Evolutionary conservation across 2,329 filamentous ascomycete genomes (phyloP), one percentile per base, ranked within the genome.

Genomic region (Cladophialophora yegresii): DNA sequence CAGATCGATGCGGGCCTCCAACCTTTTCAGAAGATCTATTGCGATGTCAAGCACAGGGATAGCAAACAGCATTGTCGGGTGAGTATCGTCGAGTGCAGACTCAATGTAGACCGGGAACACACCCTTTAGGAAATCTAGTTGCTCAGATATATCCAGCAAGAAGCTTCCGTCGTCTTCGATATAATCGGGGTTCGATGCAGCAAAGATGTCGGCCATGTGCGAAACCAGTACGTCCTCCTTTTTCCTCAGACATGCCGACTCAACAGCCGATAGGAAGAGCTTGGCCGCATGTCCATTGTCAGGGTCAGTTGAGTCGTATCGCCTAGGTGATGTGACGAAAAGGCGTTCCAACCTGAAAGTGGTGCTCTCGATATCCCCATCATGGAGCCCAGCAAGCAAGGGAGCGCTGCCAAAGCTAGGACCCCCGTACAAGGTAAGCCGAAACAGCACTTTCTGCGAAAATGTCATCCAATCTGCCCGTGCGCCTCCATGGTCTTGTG

Each of bases 81-180:
- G 16, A 12, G 16, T 28, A 23, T 51, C 28, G 30, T 56, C 43
- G 33, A 68, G 49, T 22, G 62, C 47, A n/a, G 16, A 50, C 28
- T 58, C 40, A 13, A 70, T 62, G 40, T 64, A 65, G 4, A 40
- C 66, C 9, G 68, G 66, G 33, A 70, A 64, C 8, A 70, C 64
- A 20, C 62, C 59, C 32, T 65, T 66, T 23, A 70, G 51, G 51
- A 70, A 70, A 20, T 54, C 10, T 12, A 67, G 13, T 55, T 68
- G 68, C n/a, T 40, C 40, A 9, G 54, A 13, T 28, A 64, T 58
- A 36, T 70, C 61, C n/a, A 68, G 40, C 20, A 61, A n/a, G 7
- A 61, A 61, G 2, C 40, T 57, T 22, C 64, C 66, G 13, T 68
- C 55, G 20, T 57, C 49, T 36, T 70, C 62, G 12, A 68, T 47